Evolutionary conservation across 2,329 filamentous ascomycete species (phyloP), one percentile per base, ranked within the genome.

Genomic region (Nemania bipapillata): DNA sequence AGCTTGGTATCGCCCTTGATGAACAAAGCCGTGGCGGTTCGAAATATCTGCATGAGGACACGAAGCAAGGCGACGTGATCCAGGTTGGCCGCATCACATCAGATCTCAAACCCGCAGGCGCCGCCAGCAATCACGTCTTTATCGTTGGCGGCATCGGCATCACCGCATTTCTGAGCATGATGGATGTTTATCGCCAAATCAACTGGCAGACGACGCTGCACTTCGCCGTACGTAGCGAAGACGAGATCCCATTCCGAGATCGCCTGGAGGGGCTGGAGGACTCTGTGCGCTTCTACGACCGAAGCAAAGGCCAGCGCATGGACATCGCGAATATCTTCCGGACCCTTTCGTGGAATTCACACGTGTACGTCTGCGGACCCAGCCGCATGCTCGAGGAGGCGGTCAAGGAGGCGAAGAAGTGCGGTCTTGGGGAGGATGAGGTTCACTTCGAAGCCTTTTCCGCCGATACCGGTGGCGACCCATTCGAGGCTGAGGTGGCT

Each of bases 141-240:
- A 85, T 92, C 32, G 87, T 84, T 0, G 89, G 87, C 9, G 90
- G 89, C 0, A 87, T 91, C 32, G 90, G 89, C 0, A 86, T 91
- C 69, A 91, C 90, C 1, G 89, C 89, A 0, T 91, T 91, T 70
- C 74, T 91, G 8, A 73, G 80, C 0, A 79, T 88, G 26, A 74
- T 87, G 2, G 78, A 84, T 56, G 60, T 32, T 0, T 83, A 83
- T 67, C 75, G 78, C 17, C 35, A 72, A 4, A 84, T 86, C 66
- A 82, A 88, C 73, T 85, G 79, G 75, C 83, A 84, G 64, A 84
- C 83, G 42, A 80, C 81, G 24, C 77, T 91, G 47, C 89, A 91
- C 78, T 90, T 88, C 68, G 88, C 85, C 0, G 85, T 90, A 15
- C 83, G 85, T 8, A 83, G 81, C 0, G 74, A 75, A 0, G 80